These are phyloP conservation scores for Chrysoporthe puriensis DNA, from an alignment of 2,329 filamentous ascomycete species.

Conservation along the genomic window DNA sequence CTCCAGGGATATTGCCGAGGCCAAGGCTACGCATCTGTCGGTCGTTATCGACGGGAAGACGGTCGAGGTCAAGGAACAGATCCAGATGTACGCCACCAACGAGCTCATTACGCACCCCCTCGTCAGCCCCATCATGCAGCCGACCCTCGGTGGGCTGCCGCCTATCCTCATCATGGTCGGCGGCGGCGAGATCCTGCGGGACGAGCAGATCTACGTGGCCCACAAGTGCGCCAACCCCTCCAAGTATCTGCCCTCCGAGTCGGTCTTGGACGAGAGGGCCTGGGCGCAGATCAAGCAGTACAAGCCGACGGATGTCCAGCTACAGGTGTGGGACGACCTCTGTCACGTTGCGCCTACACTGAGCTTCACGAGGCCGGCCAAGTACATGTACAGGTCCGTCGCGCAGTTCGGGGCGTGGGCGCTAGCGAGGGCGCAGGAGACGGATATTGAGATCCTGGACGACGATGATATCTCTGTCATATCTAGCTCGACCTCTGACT, in stretches of 20 bases:
- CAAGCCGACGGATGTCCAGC: constrained; percentile 84
- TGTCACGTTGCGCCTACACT: constrained; percentile 91
- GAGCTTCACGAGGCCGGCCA: constrained; percentile 95
- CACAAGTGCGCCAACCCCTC: constrained; percentile 90
- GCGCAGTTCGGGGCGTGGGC: constrained; percentile 95
- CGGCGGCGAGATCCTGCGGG: constrained; percentile 84
- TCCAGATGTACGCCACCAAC: constrained; percentile 86
- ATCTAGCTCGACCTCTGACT: constrained; percentile 57
- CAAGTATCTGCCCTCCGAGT: constrained; percentile 71
- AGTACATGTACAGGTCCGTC: constrained; percentile 91
- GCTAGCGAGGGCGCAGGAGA: constrained; percentile 78
- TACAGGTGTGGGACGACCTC: constrained; percentile 95
- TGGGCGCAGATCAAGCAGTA: constrained; percentile 66
- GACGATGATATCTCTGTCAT: constrained; percentile 79
- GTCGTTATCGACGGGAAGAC: constrained; percentile 72
- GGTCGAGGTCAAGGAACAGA: constrained; percentile 83
- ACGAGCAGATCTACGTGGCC: constrained; percentile 93
- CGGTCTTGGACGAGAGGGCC: constrained; percentile 65
- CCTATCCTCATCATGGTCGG: constrained; percentile 86
- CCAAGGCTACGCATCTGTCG: constrained; percentile 48
- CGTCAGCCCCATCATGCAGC: constrained; percentile 86
- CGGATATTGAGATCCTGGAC: constrained; percentile 78
- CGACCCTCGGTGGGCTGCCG: constrained; percentile 86
- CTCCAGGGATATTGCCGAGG: constrained; percentile 32
- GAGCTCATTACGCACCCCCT: constrained; percentile 83